Percentiles rank a stretch among this genome's conserved stretches.
These are phyloP conservation scores for Leccinellum luteum DNA, from an alignment of 768 basidiomycete genomes.

Conservation along the genomic window DNA sequence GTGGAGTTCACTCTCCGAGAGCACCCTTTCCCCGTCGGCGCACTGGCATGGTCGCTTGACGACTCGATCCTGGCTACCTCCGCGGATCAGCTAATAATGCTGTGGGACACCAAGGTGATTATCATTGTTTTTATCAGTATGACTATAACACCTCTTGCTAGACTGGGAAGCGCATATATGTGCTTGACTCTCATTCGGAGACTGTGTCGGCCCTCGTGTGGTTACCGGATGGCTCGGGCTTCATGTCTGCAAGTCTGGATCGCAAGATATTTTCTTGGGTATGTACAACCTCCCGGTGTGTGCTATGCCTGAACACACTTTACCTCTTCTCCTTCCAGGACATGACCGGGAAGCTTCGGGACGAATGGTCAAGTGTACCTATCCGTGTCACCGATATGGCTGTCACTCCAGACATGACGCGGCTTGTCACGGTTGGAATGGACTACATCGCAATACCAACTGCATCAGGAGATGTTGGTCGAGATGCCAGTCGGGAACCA, in stretches of 20 bases:
- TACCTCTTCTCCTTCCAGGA: constrained; percentile 48
- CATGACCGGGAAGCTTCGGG: constrained; percentile 65
- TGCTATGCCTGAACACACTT: neutral
- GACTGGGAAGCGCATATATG: constrained; percentile 72
- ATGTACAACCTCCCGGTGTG: constrained; percentile 23
- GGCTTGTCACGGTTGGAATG: constrained; percentile 85
- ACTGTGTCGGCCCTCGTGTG: constrained; percentile 84
- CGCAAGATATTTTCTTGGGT: constrained; percentile 85
- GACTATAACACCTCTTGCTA: constrained; percentile 31
- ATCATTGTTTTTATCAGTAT: neutral
- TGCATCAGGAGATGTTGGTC: constrained; percentile 16
- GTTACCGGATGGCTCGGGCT: constrained; percentile 86
- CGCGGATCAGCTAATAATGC: constrained; percentile 74
- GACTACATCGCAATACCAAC: constrained; percentile 34
- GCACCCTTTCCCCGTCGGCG: constrained; percentile 77
- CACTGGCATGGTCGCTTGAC: constrained; percentile 91
- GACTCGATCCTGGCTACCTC: constrained; percentile 81
- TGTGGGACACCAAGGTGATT: constrained; percentile 87
- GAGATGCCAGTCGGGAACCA: constrained; percentile 36
- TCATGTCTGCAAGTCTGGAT: constrained; percentile 88
- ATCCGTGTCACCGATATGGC: constrained; percentile 87
- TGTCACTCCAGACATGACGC: constrained; percentile 79
- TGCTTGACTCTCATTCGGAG: constrained; percentile 71
- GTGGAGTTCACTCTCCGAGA: constrained; percentile 62
- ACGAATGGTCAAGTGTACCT: constrained; percentile 65